Evolutionary conservation across 768 basidiomycete species (phyloP), one percentile per base, ranked within the genome.

Genomic region (Lactarius trivialis): DNA sequence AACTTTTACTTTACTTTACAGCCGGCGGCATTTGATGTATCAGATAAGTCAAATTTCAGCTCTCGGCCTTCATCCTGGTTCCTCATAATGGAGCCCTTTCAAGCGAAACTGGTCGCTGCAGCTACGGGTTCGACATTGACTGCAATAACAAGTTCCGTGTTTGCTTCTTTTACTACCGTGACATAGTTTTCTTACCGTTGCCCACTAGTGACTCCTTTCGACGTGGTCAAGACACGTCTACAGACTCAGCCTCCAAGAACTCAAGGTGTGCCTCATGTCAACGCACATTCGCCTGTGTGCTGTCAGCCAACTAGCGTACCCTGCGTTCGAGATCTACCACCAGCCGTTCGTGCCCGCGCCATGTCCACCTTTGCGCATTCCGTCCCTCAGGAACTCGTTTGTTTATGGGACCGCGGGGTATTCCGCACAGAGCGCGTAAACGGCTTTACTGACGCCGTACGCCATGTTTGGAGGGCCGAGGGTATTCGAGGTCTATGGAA

Each of bases 201-300:
- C 55, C 45, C 57, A 34, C 11, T 71, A 98, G 96, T 99, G 97
- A 98, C 96, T 3, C 97, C 97, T 3, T 99, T 99, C 73, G 97
- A 99, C 75, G 93, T 99, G 58, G 82, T 98, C 68, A 98, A 98
- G 74, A 98, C 96, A 14, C 85, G 97, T 32, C 77, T 99, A 19
- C 97, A 99, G 73, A 98, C 97, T 0, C 93, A 91, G 72, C 87
- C 86, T n/a, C 76, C 80, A 56, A 24, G 73, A 73, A 71, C 76
- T 73, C 37, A 68, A 68, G 67, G 66, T 68, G 64, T 78, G 73
- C 60, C 79, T 73, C 51, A 77, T 84, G 30, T 81, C 83, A 70
- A 78, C 82, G 60, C 78, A 77, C 60, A 79, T 81, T 55, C 79
- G 84, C 12, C 73, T 74, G 77, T 77, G 64, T 91, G 91, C 70